These are phyloP conservation scores for Rhododendron kiyosumense DNA, from an alignment of 148 eudicot species.

Conservation along the genomic window DNA sequence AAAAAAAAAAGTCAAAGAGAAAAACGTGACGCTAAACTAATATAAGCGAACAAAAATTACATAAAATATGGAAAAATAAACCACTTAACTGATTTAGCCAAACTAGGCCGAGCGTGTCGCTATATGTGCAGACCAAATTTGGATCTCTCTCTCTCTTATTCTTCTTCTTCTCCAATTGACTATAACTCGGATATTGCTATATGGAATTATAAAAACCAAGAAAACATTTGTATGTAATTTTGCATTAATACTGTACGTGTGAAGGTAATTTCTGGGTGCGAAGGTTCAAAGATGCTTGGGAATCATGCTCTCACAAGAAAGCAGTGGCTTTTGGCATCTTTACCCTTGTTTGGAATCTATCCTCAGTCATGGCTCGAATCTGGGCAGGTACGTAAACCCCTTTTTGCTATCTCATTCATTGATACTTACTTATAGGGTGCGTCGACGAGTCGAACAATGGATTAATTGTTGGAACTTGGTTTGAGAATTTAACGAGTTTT, in stretches of 20 bases:
- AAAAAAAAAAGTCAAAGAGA: too few species aligned
- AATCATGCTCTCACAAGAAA: constrained; percentile 74
- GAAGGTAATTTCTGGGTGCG: constrained; percentile 67
- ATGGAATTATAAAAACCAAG: neutral
- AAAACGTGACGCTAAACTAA: too few species aligned
- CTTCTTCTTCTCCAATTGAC: too few species aligned
- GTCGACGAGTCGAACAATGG: neutral
- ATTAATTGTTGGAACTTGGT: neutral
- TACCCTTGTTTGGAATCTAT: constrained; percentile 62
- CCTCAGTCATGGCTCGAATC: constrained; percentile 53
- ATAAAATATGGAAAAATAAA: too few species aligned
- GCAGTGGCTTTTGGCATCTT: constrained; percentile 58
- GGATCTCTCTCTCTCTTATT: too few species aligned
- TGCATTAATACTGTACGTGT: neutral
- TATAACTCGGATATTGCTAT: too few species aligned
- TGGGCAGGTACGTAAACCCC: constrained; percentile 56
- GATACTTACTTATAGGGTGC: neutral
- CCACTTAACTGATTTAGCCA: too few species aligned
- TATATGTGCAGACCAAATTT: too few species aligned
- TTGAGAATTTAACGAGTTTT: neutral
- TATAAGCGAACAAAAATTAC: too few species aligned
- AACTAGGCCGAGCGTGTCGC: too few species aligned
- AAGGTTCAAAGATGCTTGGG: constrained; percentile 67
- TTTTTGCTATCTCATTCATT: neutral
- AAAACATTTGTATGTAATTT: neutral